Percentiles rank a stretch among this genome's conserved stretches.
phyloP scores from a whole-genome alignment of 1,139 yeast species.

The Sugiyamaella pinicola region DNA sequence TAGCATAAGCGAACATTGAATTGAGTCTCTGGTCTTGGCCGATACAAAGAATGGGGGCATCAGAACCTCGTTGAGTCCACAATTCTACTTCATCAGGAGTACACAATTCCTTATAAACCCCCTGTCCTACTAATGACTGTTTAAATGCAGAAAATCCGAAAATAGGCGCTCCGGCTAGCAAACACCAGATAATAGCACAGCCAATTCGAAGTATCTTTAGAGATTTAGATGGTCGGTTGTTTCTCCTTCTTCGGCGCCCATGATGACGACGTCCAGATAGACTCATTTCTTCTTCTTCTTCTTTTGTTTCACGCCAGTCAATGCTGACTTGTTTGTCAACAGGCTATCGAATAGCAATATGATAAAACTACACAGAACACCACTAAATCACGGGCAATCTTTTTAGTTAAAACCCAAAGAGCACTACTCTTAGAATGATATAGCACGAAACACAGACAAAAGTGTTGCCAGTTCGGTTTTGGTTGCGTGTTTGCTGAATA shows the following conservation, averaged over 20 bases:
- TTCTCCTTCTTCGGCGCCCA: conserved; percentile 4
- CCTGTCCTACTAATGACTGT: conserved; percentile 11
- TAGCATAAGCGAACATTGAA: conserved; percentile 14
- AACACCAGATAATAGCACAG: conserved; percentile 85
- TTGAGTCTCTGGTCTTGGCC: conserved; percentile 15
- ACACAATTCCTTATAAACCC: conserved; percentile 15
- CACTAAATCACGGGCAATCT: no score
- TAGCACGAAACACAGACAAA: no score
- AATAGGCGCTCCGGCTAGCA: conserved; percentile 88
- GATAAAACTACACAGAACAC: no score
- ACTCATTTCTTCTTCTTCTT: no score
- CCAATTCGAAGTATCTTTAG: conserved; percentile 49
- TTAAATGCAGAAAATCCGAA: conserved; percentile 46
- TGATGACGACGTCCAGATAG: background rate
- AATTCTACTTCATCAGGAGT: conserved; percentile 7
- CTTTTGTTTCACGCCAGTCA: no score
- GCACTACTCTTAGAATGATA: no score
- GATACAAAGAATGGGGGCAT: conserved; percentile 5
- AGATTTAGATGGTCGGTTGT: conserved; percentile 1
- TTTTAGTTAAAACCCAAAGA: no score
- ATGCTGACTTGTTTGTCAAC: no score
- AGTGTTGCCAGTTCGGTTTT: no score
- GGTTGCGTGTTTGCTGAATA: no score
- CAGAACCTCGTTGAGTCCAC: conserved; percentile 4
- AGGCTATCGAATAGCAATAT: background rate